These are phyloP conservation scores for Penstemon barbatus DNA, from an alignment of 257 asterid species.

Conservation along the genomic window DNA sequence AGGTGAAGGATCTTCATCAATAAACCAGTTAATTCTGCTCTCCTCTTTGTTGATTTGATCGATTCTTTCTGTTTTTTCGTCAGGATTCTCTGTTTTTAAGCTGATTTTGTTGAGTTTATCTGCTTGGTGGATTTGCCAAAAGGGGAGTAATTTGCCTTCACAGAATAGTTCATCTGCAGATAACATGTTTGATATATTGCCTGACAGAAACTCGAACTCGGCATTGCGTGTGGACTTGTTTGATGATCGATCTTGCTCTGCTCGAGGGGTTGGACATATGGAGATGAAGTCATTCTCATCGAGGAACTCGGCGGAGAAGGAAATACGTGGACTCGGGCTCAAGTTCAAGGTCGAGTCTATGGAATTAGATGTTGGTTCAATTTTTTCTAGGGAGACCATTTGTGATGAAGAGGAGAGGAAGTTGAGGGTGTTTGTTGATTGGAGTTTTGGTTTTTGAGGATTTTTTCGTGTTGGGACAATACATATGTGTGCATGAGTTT, in stretches of 20 bases:
- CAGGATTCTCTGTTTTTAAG: slow-evolving; percentile 37
- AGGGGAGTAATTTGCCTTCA: slow-evolving; percentile 78
- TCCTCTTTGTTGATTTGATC: slow-evolving; percentile 39
- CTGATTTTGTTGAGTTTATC: slow-evolving; percentile 55
- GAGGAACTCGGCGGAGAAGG: slow-evolving; percentile 84
- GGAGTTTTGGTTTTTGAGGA: neutral
- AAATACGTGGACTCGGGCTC: slow-evolving; percentile 40
- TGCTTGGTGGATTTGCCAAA: slow-evolving; percentile 52
- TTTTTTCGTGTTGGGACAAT: slow-evolving; percentile 14
- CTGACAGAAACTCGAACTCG: slow-evolving; percentile 78
- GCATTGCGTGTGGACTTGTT: slow-evolving; percentile 32
- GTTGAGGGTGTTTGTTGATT: too few relatives aligned
- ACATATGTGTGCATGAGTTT: slow-evolving; percentile 37
- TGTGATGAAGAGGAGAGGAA: neutral
- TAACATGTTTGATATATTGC: slow-evolving; percentile 43
- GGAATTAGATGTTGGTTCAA: slow-evolving; percentile 28
- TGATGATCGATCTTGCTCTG: slow-evolving; percentile 16
- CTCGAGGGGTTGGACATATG: slow-evolving; percentile 48
- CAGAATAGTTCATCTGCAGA: slow-evolving; percentile 74
- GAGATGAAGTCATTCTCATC: slow-evolving; percentile 75
- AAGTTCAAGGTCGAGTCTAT: slow-evolving; percentile 18
- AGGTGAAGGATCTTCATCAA: slow-evolving; percentile 93
- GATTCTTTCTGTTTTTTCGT: neutral
- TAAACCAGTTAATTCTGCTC: slow-evolving; percentile 54
- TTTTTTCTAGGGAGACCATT: slow-evolving; percentile 53